Conservation (phyloP, 75 land plant genomes). For the Cryptomeria japonica region DNA sequence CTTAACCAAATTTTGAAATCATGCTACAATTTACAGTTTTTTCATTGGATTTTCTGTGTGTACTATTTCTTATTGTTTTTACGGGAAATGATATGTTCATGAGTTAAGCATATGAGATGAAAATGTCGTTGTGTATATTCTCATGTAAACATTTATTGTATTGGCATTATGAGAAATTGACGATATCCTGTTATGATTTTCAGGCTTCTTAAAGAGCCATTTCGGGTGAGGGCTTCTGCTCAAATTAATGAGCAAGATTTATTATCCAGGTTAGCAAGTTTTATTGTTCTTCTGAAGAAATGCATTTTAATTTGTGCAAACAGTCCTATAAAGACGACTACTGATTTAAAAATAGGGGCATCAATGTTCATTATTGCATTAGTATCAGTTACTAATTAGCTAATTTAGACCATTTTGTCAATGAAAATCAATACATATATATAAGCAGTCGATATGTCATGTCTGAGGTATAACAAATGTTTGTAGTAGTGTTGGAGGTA, state of each 20-base stretch:
- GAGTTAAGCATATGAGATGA: neutral
- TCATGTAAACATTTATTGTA: neutral
- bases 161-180: neutral
- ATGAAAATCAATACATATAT: neutral
- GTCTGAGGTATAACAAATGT: neutral
- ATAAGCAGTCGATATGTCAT: neutral
- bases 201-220: conserved; percentile 10
- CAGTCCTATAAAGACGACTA: neutral
- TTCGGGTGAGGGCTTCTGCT: conserved; percentile 5
- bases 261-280: conserved; percentile 4
- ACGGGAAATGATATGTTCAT: neutral
- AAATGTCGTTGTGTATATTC: neutral
- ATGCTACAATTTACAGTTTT: neutral
- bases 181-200: neutral
- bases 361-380: neutral
- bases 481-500: neutral
- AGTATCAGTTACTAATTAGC: neutral
- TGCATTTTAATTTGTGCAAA: neutral
- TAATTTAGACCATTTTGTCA: neutral
- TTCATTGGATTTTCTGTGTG: neutral
- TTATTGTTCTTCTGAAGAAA: neutral
- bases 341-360: neutral
- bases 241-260: neutral
- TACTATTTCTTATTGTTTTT: neutral
- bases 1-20: neutral